Base-by-base conservation (phyloP, 2,329 filamentous ascomycete species). In the Amylocarpus encephaloides region DNA sequence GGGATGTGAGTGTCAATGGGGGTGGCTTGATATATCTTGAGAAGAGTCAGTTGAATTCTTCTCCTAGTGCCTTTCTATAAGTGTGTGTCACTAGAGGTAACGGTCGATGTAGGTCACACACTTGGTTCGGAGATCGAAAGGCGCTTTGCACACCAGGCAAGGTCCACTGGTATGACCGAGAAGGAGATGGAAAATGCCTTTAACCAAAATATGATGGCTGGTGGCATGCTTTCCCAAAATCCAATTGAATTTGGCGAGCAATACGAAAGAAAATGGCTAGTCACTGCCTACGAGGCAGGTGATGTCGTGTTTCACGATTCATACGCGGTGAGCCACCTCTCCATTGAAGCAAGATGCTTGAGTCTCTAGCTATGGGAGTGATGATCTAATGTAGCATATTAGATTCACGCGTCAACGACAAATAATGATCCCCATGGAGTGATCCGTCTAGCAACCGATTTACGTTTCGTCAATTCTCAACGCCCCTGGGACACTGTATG, bases 11-110 rank as follows among this genome's bases (percentile, higher is more conserved):
- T 16, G 47, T 80, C 5, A 71, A 75, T 41, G 78, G 79, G 0
- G 79, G 79, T 5, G 79, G 79, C 0, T 60, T 83, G 48, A 79
- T 82, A 1, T 83, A 82, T 52, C 66, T 82, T 1, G 78, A 82
- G 55, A 66, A 74, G 40, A 69, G 71, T 62, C 15, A 41, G 46
- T 58, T 19, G 11, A 11, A 38, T 9, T 15, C 30, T 7, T 26
- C 22, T 26, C 22, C 4, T 26, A 26, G 22, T 7, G 22, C 22
- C 22, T 26, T 7, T 26, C 22, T 7, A 26, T 26, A 26, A 26
- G 26, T 19, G 15, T 12, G 22, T 6, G 43, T 59, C 60, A 0
- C 66, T 79, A 1, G 78, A 78, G 1, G 60, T 63, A 19, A 68
- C 77, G 48, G 68, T 79, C 5, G 78, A 82, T 54, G 64, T 66